Base-by-base conservation (phyloP, 768 basidiomycete genomes). In the Boletus rex-veris region DNA sequence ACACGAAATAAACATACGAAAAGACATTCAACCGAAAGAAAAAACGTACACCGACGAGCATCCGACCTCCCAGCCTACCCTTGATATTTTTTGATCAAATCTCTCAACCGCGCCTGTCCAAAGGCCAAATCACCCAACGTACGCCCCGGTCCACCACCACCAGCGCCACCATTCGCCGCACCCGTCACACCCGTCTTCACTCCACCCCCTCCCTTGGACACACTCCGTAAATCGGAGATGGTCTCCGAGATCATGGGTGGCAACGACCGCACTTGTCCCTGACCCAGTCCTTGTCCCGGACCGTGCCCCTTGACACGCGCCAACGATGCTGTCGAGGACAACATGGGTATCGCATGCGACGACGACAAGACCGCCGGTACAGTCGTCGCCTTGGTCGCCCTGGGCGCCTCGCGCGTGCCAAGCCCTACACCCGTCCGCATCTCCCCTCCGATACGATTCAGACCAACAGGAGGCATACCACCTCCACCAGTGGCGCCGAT, bases 41-140 rank as follows among this genome's bases (percentile, higher is more conserved):
- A 18, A 19, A 3, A 24, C 30, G 26, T 14, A 35, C 56, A 28
- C 21, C 37, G 24, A 37, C 8, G 21, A 35, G 21, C 38, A 9
- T 43, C 40, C 33, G 24, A 19, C 19, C 21, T 5, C 35, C 8
- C 12, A 10, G 16, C 5, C 36, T 59, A 69, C 31, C 75, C 74
- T 70, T 92, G 89, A 65, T 90, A 92, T 63, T 89, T 87, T 80
- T 84, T 86, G 66, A 91, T 91, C 57, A 91, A 73, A 70, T 90
- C 88, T 52, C 87, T 74, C 59, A 91, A 70, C 55, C 85, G 75
- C 14, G 88, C 88, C 69, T 90, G 85, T 14, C 89, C 89, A 71
- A 90, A 90, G 10, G 81, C 85, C 53, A 86, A 67, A 38, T 87
- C 85, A 2, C 73, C 72, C 35, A 61, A 54, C 16, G 61, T 55